These are phyloP conservation scores for Cryptococcus sp. DNA, from an alignment of 1,284 basidiomycete species.

Conservation along the genomic window DNA sequence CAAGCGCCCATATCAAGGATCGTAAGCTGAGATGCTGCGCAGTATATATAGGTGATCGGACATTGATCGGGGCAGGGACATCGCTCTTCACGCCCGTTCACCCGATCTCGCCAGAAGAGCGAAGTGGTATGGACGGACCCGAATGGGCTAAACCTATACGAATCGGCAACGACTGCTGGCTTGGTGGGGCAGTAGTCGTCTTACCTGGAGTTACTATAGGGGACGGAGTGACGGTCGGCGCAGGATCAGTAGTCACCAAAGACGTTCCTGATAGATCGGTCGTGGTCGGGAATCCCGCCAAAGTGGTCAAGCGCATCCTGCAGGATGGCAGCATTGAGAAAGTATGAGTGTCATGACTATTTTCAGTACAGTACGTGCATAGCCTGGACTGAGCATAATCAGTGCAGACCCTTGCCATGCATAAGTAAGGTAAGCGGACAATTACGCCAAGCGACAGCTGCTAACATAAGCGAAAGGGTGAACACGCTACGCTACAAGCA, in stretches of 20 bases:
- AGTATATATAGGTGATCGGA: constrained; percentile 50
- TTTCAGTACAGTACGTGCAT: no score
- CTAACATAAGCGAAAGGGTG: no score
- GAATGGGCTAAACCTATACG: constrained; percentile 52
- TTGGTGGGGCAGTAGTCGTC: constrained; percentile 56
- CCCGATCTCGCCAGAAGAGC: constrained; percentile 52
- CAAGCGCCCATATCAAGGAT: background rate
- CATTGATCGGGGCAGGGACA: constrained; percentile 52
- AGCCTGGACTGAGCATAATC: no score
- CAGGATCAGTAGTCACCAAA: constrained; percentile 57
- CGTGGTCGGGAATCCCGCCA: constrained; percentile 56
- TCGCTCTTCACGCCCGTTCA: constrained; percentile 53
- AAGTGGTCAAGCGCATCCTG: constrained; percentile 52
- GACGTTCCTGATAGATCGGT: constrained; percentile 53
- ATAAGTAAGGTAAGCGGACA: no score
- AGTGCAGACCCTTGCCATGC: no score
- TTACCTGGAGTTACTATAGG: constrained; percentile 57
- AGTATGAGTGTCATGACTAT: no score
- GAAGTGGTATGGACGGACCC: constrained; percentile 42
- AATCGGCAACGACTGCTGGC: constrained; percentile 55
- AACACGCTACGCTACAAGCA: no score
- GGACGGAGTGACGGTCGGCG: constrained; percentile 55
- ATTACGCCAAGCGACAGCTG: no score
- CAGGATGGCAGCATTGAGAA: constrained; percentile 20
- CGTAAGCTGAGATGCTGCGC: background rate